Percentiles rank a stretch among this genome's conserved stretches.
Conservation (phyloP, 495 filamentous ascomycete genomes). For the Pyronema domesticum region DNA sequence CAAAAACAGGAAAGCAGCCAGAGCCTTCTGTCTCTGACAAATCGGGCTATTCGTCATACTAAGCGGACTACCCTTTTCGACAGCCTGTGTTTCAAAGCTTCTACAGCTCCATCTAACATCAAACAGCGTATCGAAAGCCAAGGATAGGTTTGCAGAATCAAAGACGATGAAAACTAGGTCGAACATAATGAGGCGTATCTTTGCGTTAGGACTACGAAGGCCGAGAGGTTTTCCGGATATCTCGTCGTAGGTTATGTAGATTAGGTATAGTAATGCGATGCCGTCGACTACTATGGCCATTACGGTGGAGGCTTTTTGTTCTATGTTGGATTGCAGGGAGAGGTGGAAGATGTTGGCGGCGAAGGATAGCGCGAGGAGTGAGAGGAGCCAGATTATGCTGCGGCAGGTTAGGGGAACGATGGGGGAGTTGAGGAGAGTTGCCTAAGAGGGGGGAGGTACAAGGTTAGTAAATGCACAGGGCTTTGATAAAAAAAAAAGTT, state of each 20-base stretch:
- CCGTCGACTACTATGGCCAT: slow-evolving; percentile 86
- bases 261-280: slow-evolving; percentile 69
- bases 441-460: slow-evolving; percentile 24
- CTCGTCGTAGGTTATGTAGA: slow-evolving; percentile 92
- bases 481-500: too few relatives aligned
- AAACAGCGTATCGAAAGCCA: slow-evolving; percentile 70
- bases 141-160: slow-evolving; percentile 72
- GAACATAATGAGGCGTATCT: slow-evolving; percentile 70
- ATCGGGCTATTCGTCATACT: slow-evolving; percentile 30
- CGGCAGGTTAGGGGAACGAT: slow-evolving; percentile 74
- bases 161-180: slow-evolving; percentile 95
- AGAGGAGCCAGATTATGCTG: slow-evolving; percentile 64
- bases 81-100: too few relatives aligned
- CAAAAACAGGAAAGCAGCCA: slow-evolving; percentile 65
- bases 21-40: slow-evolving; percentile 52
- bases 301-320: slow-evolving; percentile 46
- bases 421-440: slow-evolving; percentile 54
- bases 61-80: neutral
- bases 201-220: slow-evolving; percentile 60
- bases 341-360: slow-evolving; percentile 55
- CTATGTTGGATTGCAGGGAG: slow-evolving; percentile 27
- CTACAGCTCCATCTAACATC: slow-evolving; percentile 50
- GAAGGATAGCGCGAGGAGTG: slow-evolving; percentile 62
- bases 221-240: slow-evolving; percentile 87
- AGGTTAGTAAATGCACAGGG: slow-evolving; percentile 8